Evolutionary conservation across 495 filamentous ascomycete genomes (phyloP).

Genomic region (Hypoxylon intermedium): DNA sequence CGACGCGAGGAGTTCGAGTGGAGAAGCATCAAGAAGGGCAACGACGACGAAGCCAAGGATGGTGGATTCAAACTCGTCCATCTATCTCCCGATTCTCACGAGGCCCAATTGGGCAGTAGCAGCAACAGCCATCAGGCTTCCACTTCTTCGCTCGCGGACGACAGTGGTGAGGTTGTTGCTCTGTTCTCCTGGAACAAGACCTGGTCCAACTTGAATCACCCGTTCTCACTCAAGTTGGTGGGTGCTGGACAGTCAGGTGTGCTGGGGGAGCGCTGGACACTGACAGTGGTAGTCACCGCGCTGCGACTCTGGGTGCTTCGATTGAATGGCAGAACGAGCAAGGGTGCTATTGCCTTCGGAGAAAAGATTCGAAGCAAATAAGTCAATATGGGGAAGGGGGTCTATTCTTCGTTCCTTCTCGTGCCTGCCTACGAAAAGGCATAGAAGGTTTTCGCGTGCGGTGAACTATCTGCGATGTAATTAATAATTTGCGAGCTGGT

Average conservation of each 20-base stretch:
- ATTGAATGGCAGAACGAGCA: not conserved
- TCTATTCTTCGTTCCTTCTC: too few relatives aligned
- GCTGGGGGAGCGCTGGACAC: constrained; percentile 11
- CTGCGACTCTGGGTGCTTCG: constrained; percentile 2
- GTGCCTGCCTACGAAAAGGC: too few relatives aligned
- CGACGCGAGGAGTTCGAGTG: constrained; percentile 17
- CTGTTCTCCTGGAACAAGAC: constrained; percentile 3
- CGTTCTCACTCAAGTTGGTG: constrained; percentile 6
- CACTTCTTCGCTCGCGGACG: not conserved
- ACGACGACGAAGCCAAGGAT: not conserved
- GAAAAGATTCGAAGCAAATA: not conserved
- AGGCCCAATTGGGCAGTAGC: not conserved
- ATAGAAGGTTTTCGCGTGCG: too few relatives aligned
- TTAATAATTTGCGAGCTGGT: too few relatives aligned
- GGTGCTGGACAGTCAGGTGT: not conserved
- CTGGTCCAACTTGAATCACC: constrained; percentile 1
- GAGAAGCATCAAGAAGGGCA: constrained; percentile 3
- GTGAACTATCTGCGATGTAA: too few relatives aligned
- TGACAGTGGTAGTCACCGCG: not conserved
- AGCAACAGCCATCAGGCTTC: not conserved
- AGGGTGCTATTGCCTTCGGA: not conserved
- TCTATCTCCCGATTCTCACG: not conserved
- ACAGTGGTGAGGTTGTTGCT: constrained; percentile 2
- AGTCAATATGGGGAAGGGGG: too few relatives aligned
- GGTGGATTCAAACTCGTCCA: constrained; percentile 8